A percentile compares a stretch with the other conserved stretches of the same genome.
These are phyloP conservation scores for Articulospora tetracladia DNA, from an alignment of 495 filamentous ascomycete genomes.

Conservation along the genomic window DNA sequence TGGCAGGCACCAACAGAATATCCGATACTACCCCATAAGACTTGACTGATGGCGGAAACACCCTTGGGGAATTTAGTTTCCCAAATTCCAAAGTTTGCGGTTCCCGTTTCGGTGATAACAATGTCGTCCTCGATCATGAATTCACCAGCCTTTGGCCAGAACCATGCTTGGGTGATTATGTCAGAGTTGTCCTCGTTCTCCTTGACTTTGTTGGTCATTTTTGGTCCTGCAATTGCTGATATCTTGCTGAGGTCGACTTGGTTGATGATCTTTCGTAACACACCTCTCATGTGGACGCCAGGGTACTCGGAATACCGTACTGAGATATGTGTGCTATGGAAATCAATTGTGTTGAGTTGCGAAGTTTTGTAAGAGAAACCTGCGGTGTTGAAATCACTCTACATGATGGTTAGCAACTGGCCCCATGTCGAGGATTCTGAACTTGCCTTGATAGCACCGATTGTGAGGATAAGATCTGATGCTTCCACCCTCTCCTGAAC, in stretches of 20 bases:
- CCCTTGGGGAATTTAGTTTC: slow-evolving; percentile 76
- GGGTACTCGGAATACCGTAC: slow-evolving; percentile 84
- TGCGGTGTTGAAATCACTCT: slow-evolving; percentile 80
- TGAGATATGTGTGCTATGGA: slow-evolving; percentile 72
- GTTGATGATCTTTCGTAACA: slow-evolving; percentile 70
- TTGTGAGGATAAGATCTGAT: slow-evolving; percentile 77
- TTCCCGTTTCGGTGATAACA: slow-evolving; percentile 85
- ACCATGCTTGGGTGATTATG: slow-evolving; percentile 76
- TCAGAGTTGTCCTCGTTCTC: slow-evolving; percentile 50
- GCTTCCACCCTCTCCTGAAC: slow-evolving; percentile 73
- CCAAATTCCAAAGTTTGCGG: slow-evolving; percentile 86
- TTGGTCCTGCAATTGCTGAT: slow-evolving; percentile 36
- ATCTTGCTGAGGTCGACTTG: slow-evolving; percentile 56
- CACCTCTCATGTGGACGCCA: slow-evolving; percentile 77
- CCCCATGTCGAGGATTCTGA: not conserved
- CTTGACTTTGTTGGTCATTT: slow-evolving; percentile 34
- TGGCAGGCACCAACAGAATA: slow-evolving; percentile 77
- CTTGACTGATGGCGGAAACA: slow-evolving; percentile 76
- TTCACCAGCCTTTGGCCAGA: slow-evolving; percentile 79
- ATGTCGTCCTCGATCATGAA: slow-evolving; percentile 76
- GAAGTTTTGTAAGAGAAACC: slow-evolving; percentile 85
- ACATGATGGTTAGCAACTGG: slow-evolving; percentile 19
- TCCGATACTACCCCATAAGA: slow-evolving; percentile 87
- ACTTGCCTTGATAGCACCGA: slow-evolving; percentile 63
- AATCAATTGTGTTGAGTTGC: slow-evolving; percentile 81